Evolutionary conservation across 176 grass and related monocot genomes (phyloP).

Genomic region (Rhynchospora tenuis): DNA sequence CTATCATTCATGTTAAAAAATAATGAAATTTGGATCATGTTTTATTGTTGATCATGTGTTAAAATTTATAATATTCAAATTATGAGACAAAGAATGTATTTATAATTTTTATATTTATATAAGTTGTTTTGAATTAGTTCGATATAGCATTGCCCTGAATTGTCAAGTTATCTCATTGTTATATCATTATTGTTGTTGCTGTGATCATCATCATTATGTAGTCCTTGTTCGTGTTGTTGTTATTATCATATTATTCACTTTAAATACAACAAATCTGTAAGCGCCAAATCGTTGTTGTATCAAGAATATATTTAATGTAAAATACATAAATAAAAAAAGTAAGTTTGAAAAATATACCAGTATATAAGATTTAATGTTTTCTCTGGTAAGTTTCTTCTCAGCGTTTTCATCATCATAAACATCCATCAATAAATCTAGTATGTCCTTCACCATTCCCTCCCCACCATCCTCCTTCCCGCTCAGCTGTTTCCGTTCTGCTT

Average conservation of each 20-base stretch:
- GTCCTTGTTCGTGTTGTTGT: too few species aligned
- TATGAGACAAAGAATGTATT: neutral
- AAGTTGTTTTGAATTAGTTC: neutral
- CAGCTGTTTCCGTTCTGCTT: neutral
- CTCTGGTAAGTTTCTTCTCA: slow-evolving; percentile 19
- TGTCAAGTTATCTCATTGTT: too few species aligned
- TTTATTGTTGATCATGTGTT: too few species aligned
- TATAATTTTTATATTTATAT: neutral
- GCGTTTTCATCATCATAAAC: slow-evolving; percentile 20
- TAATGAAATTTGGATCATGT: too few species aligned
- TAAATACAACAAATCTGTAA: too few species aligned
- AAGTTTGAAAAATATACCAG: neutral
- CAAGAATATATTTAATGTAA: too few species aligned
- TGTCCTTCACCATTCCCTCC: neutral
- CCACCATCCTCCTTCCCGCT: neutral
- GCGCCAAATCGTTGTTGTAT: too few species aligned
- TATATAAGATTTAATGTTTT: slow-evolving; percentile 32
- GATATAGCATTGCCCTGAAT: too few species aligned
- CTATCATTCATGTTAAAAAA: too few species aligned
- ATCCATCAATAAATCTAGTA: slow-evolving; percentile 35
- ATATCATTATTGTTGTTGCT: too few species aligned
- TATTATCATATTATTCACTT: too few species aligned
- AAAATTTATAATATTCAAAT: neutral
- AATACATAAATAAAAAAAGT: neutral
- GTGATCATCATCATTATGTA: too few species aligned